phyloP scores from a whole-genome alignment of 2,329 filamentous ascomycete species.

The Fusarium sp. region DNA sequence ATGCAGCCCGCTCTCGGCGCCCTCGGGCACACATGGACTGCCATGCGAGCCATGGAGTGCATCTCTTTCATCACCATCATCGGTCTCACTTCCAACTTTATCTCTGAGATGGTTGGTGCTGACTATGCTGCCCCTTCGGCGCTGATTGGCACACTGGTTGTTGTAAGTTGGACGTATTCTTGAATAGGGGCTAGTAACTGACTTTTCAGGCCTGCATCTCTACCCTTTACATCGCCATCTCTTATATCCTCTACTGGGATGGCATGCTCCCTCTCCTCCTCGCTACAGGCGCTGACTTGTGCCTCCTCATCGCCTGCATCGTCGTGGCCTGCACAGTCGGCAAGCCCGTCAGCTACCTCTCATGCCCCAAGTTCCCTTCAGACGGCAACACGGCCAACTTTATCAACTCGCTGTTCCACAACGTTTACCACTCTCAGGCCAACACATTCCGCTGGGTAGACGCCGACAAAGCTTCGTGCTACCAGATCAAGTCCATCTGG shows the following conservation, averaged over 20 bases:
- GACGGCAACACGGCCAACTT: constrained; percentile 58
- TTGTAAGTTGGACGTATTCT: constrained; percentile 68
- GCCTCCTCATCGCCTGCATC: constrained; percentile 81
- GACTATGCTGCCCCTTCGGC: constrained; percentile 76
- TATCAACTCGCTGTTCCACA: constrained; percentile 56
- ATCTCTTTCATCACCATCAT: constrained; percentile 81
- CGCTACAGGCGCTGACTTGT: constrained; percentile 72
- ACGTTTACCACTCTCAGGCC: constrained; percentile 51
- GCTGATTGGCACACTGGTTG: constrained; percentile 80
- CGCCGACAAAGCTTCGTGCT: constrained; percentile 73
- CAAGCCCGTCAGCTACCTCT: constrained; percentile 81
- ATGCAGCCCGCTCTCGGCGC: constrained; percentile 72
- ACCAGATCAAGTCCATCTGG: constrained; percentile 89
- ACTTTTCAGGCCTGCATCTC: constrained; percentile 77
- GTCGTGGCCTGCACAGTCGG: constrained; percentile 83
- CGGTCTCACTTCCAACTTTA: constrained; percentile 85
- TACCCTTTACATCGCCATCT: constrained; percentile 81
- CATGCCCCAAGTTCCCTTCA: constrained; percentile 69
- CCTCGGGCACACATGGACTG: constrained; percentile 82
- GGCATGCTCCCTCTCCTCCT: constrained; percentile 80
- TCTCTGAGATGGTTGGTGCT: constrained; percentile 77
- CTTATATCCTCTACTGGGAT: constrained; percentile 85
- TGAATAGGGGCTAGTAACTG: neutral
- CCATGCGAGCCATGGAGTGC: constrained; percentile 77
- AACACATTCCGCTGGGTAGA: constrained; percentile 60